phyloP scores from a whole-genome alignment of 1,139 yeast genomes.

The Yamadazyma triangularis region DNA sequence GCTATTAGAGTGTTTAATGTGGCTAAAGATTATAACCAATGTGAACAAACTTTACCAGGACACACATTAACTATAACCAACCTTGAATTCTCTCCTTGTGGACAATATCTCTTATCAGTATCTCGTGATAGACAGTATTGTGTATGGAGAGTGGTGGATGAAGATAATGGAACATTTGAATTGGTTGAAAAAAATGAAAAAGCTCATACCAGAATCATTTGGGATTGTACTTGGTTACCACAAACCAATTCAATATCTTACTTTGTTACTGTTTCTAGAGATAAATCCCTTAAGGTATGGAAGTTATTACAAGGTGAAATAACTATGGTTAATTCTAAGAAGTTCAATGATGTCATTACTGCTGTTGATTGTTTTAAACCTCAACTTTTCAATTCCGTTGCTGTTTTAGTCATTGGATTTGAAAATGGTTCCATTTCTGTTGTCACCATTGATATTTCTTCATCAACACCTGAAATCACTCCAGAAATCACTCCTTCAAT shows the following conservation, averaged over 20 bases:
- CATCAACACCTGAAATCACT: too few species aligned
- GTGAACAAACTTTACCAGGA: constrained; percentile 39
- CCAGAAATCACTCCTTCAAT: too few species aligned
- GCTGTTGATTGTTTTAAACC: constrained; percentile 63
- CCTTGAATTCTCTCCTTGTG: constrained; percentile 70
- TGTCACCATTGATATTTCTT: constrained; percentile 21
- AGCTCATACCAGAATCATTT: constrained; percentile 87
- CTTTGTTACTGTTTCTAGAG: constrained; percentile 87
- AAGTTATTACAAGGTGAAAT: constrained; percentile 22
- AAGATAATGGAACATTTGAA: constrained; percentile 35
- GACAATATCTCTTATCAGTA: constrained; percentile 67
- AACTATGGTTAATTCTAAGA: constrained; percentile 26
- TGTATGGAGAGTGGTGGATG: constrained; percentile 57
- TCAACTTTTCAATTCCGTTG: too few species aligned
- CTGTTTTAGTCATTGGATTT: constrained; percentile 71
- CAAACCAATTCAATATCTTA: constrained; percentile 18
- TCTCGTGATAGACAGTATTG: constrained; percentile 89
- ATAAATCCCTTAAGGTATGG: constrained; percentile 78
- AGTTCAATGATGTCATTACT: constrained; percentile 59
- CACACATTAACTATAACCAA: constrained; percentile 87
- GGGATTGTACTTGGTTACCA: constrained; percentile 93
- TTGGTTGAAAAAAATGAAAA: constrained; percentile 49
- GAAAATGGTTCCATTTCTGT: constrained; percentile 51
- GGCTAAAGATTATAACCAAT: constrained; percentile 37
- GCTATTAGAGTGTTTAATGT: constrained; percentile 73